phyloP scores from a whole-genome alignment of 177 flowering plant genomes.

The Telopea speciosissima region DNA sequence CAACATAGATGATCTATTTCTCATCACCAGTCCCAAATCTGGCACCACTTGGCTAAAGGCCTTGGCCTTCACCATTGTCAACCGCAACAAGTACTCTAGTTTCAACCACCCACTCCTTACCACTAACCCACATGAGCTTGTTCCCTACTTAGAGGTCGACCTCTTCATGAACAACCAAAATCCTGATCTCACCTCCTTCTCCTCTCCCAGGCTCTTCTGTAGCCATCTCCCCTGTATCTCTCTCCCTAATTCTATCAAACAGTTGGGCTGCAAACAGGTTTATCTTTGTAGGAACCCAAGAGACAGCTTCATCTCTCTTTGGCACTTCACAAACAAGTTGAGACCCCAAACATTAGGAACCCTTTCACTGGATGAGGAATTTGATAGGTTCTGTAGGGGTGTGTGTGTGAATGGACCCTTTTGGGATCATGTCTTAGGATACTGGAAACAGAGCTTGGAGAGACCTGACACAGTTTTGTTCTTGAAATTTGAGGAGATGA shows the following conservation, averaged over 20 bases:
- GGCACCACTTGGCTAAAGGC: conserved; percentile 29
- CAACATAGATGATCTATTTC: conserved; percentile 7
- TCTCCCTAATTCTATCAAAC: conserved; percentile 21
- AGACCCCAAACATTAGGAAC: not conserved
- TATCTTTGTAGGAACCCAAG: conserved; percentile 31
- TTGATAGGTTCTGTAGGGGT: not conserved
- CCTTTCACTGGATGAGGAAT: not conserved
- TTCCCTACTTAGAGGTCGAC: conserved; percentile 10
- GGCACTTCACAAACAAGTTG: not conserved
- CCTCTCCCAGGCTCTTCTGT: conserved; percentile 11
- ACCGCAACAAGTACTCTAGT: conserved; percentile 1
- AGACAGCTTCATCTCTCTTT: conserved; percentile 2
- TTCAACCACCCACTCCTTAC: conserved; percentile 17
- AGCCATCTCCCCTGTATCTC: conserved; percentile 31
- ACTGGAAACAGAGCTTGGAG: not conserved
- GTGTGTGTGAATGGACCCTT: not conserved
- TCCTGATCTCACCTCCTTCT: not conserved
- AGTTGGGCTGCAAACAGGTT: conserved; percentile 25
- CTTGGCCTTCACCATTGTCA: conserved; percentile 15
- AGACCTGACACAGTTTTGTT: not conserved
- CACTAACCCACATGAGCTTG: conserved; percentile 20
- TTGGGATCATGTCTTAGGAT: not conserved
- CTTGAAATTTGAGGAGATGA: not conserved
- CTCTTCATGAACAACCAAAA: not conserved
- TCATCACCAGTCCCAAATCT: conserved; percentile 19